Evolutionary conservation across 2,329 filamentous ascomycete genomes (phyloP).

Genomic region (Plenodomus lindquistii): DNA sequence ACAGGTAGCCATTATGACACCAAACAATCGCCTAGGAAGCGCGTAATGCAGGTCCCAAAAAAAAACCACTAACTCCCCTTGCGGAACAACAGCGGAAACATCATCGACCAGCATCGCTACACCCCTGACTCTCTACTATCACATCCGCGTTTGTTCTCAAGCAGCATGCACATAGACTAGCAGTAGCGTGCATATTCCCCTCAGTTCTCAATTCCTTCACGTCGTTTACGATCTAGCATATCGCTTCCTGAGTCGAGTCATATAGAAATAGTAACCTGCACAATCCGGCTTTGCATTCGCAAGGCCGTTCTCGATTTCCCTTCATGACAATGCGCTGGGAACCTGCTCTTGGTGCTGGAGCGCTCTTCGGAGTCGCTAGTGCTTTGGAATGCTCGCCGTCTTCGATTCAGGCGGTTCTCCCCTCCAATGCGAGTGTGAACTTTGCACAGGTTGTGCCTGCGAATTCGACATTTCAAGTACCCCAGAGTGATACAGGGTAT

Average conservation of each 20-base stretch:
- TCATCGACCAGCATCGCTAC: too few species aligned
- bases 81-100: too few species aligned
- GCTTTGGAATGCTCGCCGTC: slow-evolving; percentile 38
- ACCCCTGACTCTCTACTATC: too few species aligned
- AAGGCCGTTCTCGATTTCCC: neutral
- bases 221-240: neutral
- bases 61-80: too few species aligned
- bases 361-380: slow-evolving; percentile 20
- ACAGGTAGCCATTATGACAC: too few species aligned
- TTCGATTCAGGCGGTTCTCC: slow-evolving; percentile 40
- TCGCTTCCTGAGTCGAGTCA: neutral
- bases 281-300: neutral
- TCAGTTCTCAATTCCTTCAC: neutral
- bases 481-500: slow-evolving; percentile 45
- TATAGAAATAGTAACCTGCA: neutral
- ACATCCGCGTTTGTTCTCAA: too few species aligned
- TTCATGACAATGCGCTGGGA: neutral
- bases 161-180: too few species aligned
- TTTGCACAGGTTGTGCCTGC: slow-evolving; percentile 37
- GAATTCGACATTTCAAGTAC: slow-evolving; percentile 46
- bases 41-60: too few species aligned
- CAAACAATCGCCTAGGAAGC: too few species aligned
- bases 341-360: slow-evolving; percentile 4
- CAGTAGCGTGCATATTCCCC: too few species aligned
- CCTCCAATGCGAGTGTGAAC: slow-evolving; percentile 41